Evolutionary conservation across 73 alveolate genomes (phyloP).

Genomic region (Effrenium voratum): DNA sequence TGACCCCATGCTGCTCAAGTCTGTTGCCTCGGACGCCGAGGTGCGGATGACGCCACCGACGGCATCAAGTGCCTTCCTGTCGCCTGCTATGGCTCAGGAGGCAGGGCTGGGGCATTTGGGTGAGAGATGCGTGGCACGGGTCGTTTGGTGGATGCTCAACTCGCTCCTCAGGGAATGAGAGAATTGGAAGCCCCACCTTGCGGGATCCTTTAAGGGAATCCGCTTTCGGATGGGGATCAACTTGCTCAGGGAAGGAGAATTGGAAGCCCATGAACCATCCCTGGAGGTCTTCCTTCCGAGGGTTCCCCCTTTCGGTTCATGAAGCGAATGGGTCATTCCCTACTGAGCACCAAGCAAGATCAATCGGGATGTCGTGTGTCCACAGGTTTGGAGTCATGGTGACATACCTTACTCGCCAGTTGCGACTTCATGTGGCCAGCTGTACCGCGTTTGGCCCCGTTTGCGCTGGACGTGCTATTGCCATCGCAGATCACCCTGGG

Average conservation of each 20-base stretch:
- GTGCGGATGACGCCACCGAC: conserved; percentile 41
- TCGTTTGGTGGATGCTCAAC: background rate
- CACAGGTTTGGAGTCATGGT: no score
- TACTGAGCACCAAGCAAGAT: no score
- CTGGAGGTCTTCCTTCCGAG: no score
- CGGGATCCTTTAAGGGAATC: background rate
- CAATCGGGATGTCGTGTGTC: no score
- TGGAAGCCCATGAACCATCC: background rate
- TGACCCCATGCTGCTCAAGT: no score
- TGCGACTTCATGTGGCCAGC: no score
- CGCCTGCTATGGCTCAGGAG: background rate
- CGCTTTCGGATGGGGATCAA: background rate
- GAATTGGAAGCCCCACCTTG: background rate
- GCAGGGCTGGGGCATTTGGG: background rate
- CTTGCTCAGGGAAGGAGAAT: background rate
- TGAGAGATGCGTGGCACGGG: background rate
- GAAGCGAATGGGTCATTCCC: no score
- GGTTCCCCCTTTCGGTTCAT: no score
- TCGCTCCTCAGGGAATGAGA: background rate
- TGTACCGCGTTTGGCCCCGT: no score
- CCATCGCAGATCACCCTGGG: conserved; percentile 14
- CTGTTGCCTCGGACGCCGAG: no score
- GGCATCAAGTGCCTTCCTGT: conserved; percentile 13
- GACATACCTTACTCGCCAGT: no score
- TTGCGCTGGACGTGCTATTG: no score